phyloP scores from a whole-genome alignment of 805 yeast species.

The Kluyveromyces dobzhanskii region DNA sequence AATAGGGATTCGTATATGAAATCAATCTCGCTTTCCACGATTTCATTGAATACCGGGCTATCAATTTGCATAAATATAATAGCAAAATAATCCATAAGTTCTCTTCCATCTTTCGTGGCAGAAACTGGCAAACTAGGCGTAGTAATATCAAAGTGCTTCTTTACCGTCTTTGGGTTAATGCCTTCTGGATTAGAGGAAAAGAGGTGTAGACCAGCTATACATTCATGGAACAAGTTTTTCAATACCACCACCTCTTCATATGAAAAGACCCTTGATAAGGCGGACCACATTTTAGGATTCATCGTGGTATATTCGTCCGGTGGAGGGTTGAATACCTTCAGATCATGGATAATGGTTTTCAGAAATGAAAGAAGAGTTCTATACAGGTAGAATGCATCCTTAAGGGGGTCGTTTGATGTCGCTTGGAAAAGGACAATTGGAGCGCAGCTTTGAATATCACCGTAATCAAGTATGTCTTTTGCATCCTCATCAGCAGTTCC shows the following conservation, averaged over 20 bases:
- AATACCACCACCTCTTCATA: slow-evolving; percentile 77
- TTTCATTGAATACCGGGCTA: slow-evolving; percentile 91
- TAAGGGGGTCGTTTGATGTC: slow-evolving; percentile 52
- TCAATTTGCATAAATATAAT: slow-evolving; percentile 90
- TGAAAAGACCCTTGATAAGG: slow-evolving; percentile 73
- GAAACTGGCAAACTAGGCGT: slow-evolving; percentile 81
- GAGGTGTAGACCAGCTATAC: slow-evolving; percentile 69
- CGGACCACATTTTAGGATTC: slow-evolving; percentile 63
- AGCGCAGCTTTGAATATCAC: slow-evolving; percentile 37
- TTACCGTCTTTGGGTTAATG: slow-evolving; percentile 19
- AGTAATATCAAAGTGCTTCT: slow-evolving; percentile 48
- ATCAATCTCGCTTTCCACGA: slow-evolving; percentile 72
- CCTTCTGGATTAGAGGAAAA: slow-evolving; percentile 43
- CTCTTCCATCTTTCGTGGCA: slow-evolving; percentile 88
- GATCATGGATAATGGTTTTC: slow-evolving; percentile 81
- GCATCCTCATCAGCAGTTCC: too few species aligned
- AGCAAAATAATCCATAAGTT: slow-evolving; percentile 90
- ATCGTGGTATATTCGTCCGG: slow-evolving; percentile 46
- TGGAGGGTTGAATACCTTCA: slow-evolving; percentile 84
- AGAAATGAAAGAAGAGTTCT: slow-evolving; percentile 83
- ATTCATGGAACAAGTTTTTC: slow-evolving; percentile 72
- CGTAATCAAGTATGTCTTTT: not conserved
- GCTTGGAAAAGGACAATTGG: slow-evolving; percentile 56
- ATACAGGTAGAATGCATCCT: slow-evolving; percentile 82
- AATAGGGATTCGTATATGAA: slow-evolving; percentile 71